These are phyloP conservation scores for Candida golubevii DNA, from an alignment of 805 yeast genomes.

Conservation along the genomic window DNA sequence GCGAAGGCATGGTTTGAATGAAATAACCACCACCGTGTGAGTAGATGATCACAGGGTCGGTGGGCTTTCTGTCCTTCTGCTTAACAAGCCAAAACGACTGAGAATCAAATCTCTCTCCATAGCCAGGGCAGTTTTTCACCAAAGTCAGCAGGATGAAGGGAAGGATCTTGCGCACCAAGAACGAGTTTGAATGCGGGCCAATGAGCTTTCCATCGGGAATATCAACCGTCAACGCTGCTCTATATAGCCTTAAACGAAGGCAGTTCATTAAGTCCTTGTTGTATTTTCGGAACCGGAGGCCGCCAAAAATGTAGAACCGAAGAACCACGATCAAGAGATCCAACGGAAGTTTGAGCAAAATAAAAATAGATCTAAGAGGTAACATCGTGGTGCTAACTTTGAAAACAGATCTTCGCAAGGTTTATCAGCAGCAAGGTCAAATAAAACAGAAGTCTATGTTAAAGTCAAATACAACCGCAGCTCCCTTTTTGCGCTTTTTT, in stretches of 20 bases:
- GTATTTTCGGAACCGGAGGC: constrained; percentile 13
- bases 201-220: constrained; percentile 13
- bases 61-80: constrained; percentile 20
- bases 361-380: constrained; percentile 9
- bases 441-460: not conserved
- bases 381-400: not conserved
- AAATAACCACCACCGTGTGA: constrained; percentile 41
- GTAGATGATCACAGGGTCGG: constrained; percentile 31
- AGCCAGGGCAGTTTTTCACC: constrained; percentile 20
- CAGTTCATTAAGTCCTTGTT: constrained; percentile 11
- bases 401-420: not conserved
- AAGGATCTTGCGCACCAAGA: constrained; percentile 10
- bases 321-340: constrained; percentile 13
- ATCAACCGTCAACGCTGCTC: constrained; percentile 12
- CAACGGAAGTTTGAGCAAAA: constrained; percentile 11
- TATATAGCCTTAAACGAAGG: constrained; percentile 12
- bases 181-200: constrained; percentile 13
- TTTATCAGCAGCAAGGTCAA: not conserved
- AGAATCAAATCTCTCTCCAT: constrained; percentile 29
- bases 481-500: too few relatives aligned
- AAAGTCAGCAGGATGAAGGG: constrained; percentile 8
- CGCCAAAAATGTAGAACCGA: constrained; percentile 16
- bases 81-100: constrained; percentile 34
- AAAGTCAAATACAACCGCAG: not conserved
- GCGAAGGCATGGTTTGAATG: constrained; percentile 27